These are phyloP conservation scores for Lachnellula occidentalis DNA, from an alignment of 2,329 filamentous ascomycete species.

Conservation along the genomic window DNA sequence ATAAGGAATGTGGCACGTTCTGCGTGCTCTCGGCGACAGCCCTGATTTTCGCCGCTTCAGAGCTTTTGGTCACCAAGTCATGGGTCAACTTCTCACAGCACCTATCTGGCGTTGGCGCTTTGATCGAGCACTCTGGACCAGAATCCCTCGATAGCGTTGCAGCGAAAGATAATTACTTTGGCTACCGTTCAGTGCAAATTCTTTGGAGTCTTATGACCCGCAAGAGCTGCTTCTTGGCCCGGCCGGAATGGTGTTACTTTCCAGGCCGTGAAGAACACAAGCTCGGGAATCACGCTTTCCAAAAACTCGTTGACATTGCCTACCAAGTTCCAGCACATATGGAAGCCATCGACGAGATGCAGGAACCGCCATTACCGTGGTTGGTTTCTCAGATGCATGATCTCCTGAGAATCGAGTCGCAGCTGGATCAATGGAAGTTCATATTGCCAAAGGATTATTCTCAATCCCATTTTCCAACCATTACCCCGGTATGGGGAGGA, in stretches of 20 bases:
- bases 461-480: background rate
- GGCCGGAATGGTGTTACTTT: conserved; percentile 11
- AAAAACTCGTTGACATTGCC: conserved; percentile 11
- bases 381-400: conserved; percentile 3
- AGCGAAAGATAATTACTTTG: conserved; percentile 7
- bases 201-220: conserved; percentile 8
- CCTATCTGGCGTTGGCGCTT: conserved; percentile 13
- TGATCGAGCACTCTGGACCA: conserved; percentile 15
- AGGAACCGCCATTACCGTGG: background rate
- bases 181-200: conserved; percentile 10
- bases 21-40: conserved; percentile 12
- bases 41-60: conserved; percentile 12
- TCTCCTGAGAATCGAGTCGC: conserved; percentile 4
- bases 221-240: conserved; percentile 5
- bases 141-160: background rate
- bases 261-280: conserved; percentile 5
- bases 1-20: conserved; percentile 1
- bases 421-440: conserved; percentile 8
- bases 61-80: conserved; percentile 14
- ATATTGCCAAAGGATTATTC: conserved; percentile 8
- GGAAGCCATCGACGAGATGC: conserved; percentile 9
- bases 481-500: conserved; percentile 8
- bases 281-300: background rate
- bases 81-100: conserved; percentile 14
- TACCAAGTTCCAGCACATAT: conserved; percentile 12